Conservation (phyloP, 1,284 basidiomycete species). For the Melampsora americana region DNA sequence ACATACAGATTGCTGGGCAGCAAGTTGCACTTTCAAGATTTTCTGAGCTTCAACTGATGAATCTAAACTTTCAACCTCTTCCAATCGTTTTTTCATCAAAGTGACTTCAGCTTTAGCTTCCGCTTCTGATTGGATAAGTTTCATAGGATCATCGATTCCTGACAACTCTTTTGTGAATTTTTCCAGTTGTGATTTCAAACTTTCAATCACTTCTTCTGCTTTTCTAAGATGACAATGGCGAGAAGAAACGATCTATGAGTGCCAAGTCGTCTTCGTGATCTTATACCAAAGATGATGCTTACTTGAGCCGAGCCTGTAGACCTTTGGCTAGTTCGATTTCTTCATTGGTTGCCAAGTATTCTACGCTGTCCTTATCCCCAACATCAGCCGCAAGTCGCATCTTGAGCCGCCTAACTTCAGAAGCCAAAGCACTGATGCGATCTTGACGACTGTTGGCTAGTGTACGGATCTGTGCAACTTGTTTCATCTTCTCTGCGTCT, state of each 20-base stretch:
- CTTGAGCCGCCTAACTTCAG: slow-evolving; percentile 73
- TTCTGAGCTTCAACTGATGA: slow-evolving; percentile 16
- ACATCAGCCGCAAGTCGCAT: slow-evolving; percentile 71
- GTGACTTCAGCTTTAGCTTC: slow-evolving; percentile 23
- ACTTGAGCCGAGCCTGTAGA: slow-evolving; percentile 65
- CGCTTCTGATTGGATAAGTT: slow-evolving; percentile 43
- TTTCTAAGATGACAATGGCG: slow-evolving; percentile 55
- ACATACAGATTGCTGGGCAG: slow-evolving; percentile 57
- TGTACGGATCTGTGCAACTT: slow-evolving; percentile 68
- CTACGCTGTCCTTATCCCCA: slow-evolving; percentile 69
- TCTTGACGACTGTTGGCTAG: slow-evolving; percentile 72
- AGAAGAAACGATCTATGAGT: slow-evolving; percentile 40
- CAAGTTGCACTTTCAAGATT: slow-evolving; percentile 49
- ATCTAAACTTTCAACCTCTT: slow-evolving; percentile 12
- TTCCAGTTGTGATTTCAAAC: slow-evolving; percentile 61
- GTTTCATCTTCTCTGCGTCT: slow-evolving; percentile 65
- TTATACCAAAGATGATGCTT: slow-evolving; percentile 52
- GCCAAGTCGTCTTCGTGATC: slow-evolving; percentile 30
- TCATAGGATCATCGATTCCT: slow-evolving; percentile 15
- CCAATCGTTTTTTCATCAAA: slow-evolving; percentile 15
- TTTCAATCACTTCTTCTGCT: slow-evolving; percentile 60
- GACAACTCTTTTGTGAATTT: slow-evolving; percentile 56
- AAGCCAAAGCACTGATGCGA: slow-evolving; percentile 69
- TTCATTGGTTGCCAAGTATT: slow-evolving; percentile 64
- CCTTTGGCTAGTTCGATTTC: slow-evolving; percentile 65